phyloP scores from a whole-genome alignment of 352 stramenopile genomes.

The Globisporangium radiosum region DNA sequence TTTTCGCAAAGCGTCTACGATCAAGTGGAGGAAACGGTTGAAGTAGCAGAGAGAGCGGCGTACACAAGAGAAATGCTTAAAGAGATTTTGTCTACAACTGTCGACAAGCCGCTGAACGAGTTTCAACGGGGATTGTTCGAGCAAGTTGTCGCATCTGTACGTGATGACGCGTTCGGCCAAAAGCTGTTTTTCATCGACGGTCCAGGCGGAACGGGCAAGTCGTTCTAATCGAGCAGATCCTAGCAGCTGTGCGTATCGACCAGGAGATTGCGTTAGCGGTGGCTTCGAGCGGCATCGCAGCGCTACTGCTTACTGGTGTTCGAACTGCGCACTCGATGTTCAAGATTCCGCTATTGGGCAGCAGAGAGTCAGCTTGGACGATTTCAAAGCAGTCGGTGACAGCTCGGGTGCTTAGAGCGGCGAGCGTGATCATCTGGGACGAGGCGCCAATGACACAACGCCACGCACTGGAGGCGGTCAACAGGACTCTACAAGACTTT shows the following conservation, averaged over 20 bases:
- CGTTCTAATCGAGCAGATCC: constrained; percentile 16
- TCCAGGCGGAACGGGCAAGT: constrained; percentile 26
- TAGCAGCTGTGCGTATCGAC: constrained; percentile 15
- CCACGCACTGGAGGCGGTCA: constrained; percentile 16
- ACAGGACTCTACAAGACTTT: constrained; percentile 16
- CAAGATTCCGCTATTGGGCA: constrained; percentile 17
- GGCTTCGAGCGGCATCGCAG: constrained; percentile 19
- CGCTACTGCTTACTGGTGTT: constrained; percentile 20
- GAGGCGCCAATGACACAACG: constrained; percentile 10
- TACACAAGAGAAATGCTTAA: constrained; percentile 15
- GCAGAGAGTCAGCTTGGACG: constrained; percentile 11
- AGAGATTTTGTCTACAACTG: constrained; percentile 5
- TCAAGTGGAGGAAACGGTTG: neutral
- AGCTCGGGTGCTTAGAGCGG: constrained; percentile 8
- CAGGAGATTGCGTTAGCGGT: neutral
- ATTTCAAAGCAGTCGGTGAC: constrained; percentile 17
- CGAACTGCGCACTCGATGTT: constrained; percentile 28
- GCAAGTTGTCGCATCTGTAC: constrained; percentile 1
- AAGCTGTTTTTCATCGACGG: constrained; percentile 27
- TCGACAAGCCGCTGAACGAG: neutral
- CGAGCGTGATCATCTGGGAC: constrained; percentile 12
- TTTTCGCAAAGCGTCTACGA: constrained; percentile 1
- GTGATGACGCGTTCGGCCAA: neutral
- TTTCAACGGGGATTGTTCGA: neutral
- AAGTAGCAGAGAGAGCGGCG: neutral